phyloP scores from a whole-genome alignment of 2,329 filamentous ascomycete species.

The Epichloe hybrida region DNA sequence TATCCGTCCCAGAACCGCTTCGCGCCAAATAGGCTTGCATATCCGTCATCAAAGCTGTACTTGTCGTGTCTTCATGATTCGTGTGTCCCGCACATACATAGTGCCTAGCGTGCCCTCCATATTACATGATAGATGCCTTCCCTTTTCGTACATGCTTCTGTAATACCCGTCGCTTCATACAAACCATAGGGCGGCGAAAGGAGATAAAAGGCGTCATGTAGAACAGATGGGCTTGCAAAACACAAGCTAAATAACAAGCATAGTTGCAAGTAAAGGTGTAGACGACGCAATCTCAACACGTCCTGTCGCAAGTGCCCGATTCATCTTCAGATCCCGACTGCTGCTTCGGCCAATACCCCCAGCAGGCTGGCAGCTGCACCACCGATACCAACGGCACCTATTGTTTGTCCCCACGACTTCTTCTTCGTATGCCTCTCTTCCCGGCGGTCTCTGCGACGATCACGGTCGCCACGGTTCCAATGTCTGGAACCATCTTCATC shows the following conservation, averaged over 20 bases:
- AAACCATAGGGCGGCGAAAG: not conserved
- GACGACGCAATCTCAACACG: not conserved
- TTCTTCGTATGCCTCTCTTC: conserved; percentile 27
- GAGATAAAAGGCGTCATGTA: not conserved
- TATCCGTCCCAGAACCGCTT: not conserved
- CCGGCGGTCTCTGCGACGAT: conserved; percentile 23
- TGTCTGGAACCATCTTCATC: conserved; percentile 16
- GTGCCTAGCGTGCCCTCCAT: not conserved
- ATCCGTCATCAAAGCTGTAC: not conserved
- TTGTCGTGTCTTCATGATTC: not conserved
- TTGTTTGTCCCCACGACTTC: conserved; percentile 37
- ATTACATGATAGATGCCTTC: not conserved
- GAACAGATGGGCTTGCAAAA: not conserved
- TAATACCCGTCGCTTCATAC: not conserved
- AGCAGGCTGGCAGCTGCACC: conserved; percentile 46
- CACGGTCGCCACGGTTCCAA: conserved; percentile 27
- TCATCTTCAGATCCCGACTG: conserved; percentile 18
- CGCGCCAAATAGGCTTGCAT: too few relatives aligned
- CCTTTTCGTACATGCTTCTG: not conserved
- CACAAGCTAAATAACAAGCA: not conserved
- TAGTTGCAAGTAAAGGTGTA: not conserved
- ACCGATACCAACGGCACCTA: conserved; percentile 45
- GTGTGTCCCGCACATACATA: not conserved
- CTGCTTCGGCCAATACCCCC: conserved; percentile 44
- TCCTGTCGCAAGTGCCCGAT: not conserved